Percentiles rank a stretch among this genome's conserved stretches.
phyloP scores from a whole-genome alignment of 2,329 filamentous ascomycete genomes.

The Lasiodiplodia citricola region DNA sequence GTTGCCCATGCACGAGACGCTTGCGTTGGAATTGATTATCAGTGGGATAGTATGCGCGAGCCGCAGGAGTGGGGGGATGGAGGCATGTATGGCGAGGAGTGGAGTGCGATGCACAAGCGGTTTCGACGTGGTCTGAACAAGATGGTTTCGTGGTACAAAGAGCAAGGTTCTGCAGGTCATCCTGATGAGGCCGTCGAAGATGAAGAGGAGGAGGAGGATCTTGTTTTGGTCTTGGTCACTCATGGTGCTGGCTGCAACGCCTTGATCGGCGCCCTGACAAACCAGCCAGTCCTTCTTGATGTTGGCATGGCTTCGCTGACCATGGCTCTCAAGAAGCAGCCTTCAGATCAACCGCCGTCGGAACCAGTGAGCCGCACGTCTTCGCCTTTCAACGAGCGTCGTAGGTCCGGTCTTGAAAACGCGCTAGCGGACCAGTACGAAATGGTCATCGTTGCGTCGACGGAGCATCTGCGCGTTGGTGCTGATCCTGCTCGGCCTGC shows the following conservation, averaged over 20 bases:
- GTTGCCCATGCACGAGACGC: conserved; percentile 88
- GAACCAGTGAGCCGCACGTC: conserved; percentile 27
- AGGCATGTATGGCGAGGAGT: conserved; percentile 89
- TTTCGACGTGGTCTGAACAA: conserved; percentile 80
- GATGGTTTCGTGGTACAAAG: conserved; percentile 81
- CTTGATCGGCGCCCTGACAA: conserved; percentile 86
- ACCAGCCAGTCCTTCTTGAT: conserved; percentile 88
- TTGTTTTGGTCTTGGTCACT: conserved; percentile 85
- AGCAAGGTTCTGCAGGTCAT: conserved; percentile 52
- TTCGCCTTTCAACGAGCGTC: conserved; percentile 39
- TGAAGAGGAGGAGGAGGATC: conserved; percentile 64
- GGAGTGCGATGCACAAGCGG: conserved; percentile 91
- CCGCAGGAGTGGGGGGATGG: conserved; percentile 85
- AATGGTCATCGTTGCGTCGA: conserved; percentile 74
- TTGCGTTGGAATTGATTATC: conserved; percentile 86
- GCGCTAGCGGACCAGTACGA: conserved; percentile 68
- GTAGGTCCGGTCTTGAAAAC: conserved; percentile 48
- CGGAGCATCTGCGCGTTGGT: conserved; percentile 70
- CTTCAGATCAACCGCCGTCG: conserved; percentile 33
- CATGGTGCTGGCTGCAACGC: conserved; percentile 97
- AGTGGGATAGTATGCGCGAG: conserved; percentile 89
- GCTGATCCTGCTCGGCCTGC: conserved; percentile 46
- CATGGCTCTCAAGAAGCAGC: conserved; percentile 64
- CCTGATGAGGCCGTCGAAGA: conserved; percentile 41
- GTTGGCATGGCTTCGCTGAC: conserved; percentile 90